These are phyloP conservation scores for Berkeleyomyces rouxiae DNA, from an alignment of 2,329 filamentous ascomycete species.

Conservation along the genomic window DNA sequence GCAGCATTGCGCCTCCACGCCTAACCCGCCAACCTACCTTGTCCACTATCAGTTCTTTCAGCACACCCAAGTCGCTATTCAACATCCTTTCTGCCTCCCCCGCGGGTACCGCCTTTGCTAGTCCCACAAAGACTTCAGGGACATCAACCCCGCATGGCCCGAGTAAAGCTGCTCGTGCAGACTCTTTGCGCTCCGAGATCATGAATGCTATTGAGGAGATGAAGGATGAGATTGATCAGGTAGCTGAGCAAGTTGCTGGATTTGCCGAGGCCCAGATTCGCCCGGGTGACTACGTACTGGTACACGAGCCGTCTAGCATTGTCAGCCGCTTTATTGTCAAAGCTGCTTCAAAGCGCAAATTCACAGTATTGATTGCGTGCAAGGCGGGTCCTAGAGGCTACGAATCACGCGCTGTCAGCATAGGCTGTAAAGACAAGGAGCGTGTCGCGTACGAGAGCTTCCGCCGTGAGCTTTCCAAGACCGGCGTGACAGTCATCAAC, in stretches of 20 bases:
- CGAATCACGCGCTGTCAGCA: constrained; percentile 20
- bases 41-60: constrained; percentile 46
- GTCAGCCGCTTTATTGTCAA: constrained; percentile 81
- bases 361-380: constrained; percentile 75
- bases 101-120: constrained; percentile 47
- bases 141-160: constrained; percentile 32
- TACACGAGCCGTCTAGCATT: constrained; percentile 69
- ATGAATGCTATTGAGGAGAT: constrained; percentile 91
- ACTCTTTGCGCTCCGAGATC: constrained; percentile 75
- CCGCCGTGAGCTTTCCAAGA: constrained; percentile 59
- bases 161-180: constrained; percentile 23
- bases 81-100: constrained; percentile 43
- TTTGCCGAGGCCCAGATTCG: constrained; percentile 86
- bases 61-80: constrained; percentile 63
- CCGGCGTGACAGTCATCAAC: constrained; percentile 67
- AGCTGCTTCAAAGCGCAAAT: constrained; percentile 76
- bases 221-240: constrained; percentile 83
- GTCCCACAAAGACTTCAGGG: constrained; percentile 32
- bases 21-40: constrained; percentile 24
- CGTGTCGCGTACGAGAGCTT: constrained; percentile 35
- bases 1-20: constrained; percentile 11
- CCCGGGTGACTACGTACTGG: constrained; percentile 80
- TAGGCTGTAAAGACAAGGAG: constrained; percentile 5
- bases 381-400: constrained; percentile 28
- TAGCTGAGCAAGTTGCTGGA: constrained; percentile 81